These are phyloP conservation scores for Debaryomycetaceae sp. DNA, from an alignment of 1,139 yeast species.

Conservation along the genomic window DNA sequence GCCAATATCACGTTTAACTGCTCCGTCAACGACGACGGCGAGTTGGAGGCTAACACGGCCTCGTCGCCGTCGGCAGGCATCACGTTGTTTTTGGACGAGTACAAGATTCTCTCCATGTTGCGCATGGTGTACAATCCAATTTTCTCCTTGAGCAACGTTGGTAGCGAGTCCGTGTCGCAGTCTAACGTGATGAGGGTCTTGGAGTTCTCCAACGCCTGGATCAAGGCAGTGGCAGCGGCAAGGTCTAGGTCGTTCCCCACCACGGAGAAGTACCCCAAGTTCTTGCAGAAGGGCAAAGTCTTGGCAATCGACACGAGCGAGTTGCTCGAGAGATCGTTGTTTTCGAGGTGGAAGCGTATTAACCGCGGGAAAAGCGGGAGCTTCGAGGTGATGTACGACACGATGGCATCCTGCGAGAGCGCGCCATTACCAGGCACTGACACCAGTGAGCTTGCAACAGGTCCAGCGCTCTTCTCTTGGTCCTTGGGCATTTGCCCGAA, in stretches of 20 bases:
- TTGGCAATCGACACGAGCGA: slow-evolving; percentile 56
- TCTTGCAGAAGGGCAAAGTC: slow-evolving; percentile 56
- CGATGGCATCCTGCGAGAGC: slow-evolving; percentile 19
- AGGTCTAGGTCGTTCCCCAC: slow-evolving; percentile 54
- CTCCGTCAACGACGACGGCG: slow-evolving; percentile 27
- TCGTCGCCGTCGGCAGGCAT: slow-evolving; percentile 8
- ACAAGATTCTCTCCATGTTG: slow-evolving; percentile 53
- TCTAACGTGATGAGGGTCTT: slow-evolving; percentile 37
- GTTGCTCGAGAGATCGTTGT: slow-evolving; percentile 46
- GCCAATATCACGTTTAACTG: slow-evolving; percentile 32
- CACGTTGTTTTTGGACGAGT: slow-evolving; percentile 9
- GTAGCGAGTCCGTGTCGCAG: slow-evolving; percentile 34
- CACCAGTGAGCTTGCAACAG: too few relatives aligned
- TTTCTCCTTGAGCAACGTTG: slow-evolving; percentile 47
- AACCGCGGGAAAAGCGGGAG: slow-evolving; percentile 58
- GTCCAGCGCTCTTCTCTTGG: not conserved
- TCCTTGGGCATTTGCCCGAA: slow-evolving; percentile 25
- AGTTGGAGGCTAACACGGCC: too few relatives aligned
- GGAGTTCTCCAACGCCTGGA: slow-evolving; percentile 40
- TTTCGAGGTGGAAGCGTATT: slow-evolving; percentile 57
- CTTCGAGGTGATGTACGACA: slow-evolving; percentile 43
- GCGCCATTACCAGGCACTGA: too few relatives aligned
- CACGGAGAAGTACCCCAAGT: slow-evolving; percentile 55
- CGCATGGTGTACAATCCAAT: slow-evolving; percentile 67
- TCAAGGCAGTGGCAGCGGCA: slow-evolving; percentile 33